Conservation (phyloP, 208 protist genomes). For the Wallacemonas rigidus region DNA sequence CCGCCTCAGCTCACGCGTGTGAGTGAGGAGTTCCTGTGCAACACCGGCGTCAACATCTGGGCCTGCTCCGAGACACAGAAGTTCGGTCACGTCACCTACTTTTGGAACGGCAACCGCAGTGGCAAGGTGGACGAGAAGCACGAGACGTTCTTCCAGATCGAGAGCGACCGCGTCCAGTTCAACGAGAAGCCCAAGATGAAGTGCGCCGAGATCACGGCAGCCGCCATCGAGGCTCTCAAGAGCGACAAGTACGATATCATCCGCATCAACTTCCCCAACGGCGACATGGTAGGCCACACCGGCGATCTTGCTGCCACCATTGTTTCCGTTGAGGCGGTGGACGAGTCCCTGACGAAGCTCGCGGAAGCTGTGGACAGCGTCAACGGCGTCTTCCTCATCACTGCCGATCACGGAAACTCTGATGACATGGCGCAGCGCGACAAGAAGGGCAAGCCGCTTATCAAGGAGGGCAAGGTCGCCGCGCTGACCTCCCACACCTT, state of each 20-base stretch:
- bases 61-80: slow-evolving; percentile 96
- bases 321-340: slow-evolving; percentile 77
- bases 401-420: slow-evolving; percentile 95
- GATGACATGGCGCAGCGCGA: slow-evolving; percentile 95
- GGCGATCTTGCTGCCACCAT: slow-evolving; percentile 90
- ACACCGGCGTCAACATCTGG: slow-evolving; percentile 84
- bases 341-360: slow-evolving; percentile 82
- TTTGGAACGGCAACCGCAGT: slow-evolving; percentile 96
- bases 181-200: slow-evolving; percentile 96
- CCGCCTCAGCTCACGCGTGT: slow-evolving; percentile 89
- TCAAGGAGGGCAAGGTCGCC: slow-evolving; percentile 69
- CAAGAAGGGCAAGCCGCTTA: slow-evolving; percentile 89
- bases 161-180: slow-evolving; percentile 91
- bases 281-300: slow-evolving; percentile 97
- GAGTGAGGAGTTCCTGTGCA: slow-evolving; percentile 90
- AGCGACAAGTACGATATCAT: slow-evolving; percentile 91
- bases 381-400: slow-evolving; percentile 91
- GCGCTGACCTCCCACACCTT: slow-evolving; percentile 93
- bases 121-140: slow-evolving; percentile 88
- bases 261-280: slow-evolving; percentile 95
- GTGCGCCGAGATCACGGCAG: slow-evolving; percentile 91
- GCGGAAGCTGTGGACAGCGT: slow-evolving; percentile 82
- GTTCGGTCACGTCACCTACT: slow-evolving; percentile 97
- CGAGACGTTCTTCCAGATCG: slow-evolving; percentile 93
- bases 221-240: slow-evolving; percentile 88